phyloP scores from a whole-genome alignment of 2,329 filamentous ascomycete genomes.

The Paradendryphiella salina region DNA sequence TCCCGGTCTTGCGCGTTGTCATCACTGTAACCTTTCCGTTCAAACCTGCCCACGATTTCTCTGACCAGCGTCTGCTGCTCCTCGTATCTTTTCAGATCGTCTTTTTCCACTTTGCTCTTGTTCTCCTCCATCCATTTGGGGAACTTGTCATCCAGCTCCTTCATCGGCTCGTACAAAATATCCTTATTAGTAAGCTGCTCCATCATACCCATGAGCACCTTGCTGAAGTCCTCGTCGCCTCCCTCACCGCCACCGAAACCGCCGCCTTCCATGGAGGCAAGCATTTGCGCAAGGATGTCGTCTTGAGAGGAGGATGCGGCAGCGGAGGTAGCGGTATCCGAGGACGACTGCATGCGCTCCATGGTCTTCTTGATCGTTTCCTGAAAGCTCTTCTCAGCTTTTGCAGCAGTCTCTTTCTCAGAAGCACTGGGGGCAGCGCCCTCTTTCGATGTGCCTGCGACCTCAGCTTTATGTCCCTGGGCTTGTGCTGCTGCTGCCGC shows the following conservation, averaged over 20 bases:
- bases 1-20: conserved; percentile 79
- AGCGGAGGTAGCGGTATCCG: conserved; percentile 77
- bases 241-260: conserved; percentile 57
- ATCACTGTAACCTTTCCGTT: conserved; percentile 79
- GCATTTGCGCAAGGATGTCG: conserved; percentile 87
- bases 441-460: conserved; percentile 6
- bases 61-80: conserved; percentile 77
- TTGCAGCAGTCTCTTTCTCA: conserved; percentile 30
- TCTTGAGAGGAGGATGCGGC: conserved; percentile 65
- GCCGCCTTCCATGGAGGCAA: conserved; percentile 80
- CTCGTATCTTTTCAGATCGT: conserved; percentile 78
- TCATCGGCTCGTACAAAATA: conserved; percentile 98
- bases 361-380: conserved; percentile 93
- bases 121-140: conserved; percentile 86
- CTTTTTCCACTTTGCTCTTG: conserved; percentile 62
- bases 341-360: conserved; percentile 91
- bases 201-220: conserved; percentile 98
- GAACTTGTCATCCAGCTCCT: conserved; percentile 91
- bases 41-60: conserved; percentile 89
- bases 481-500: conserved; percentile 22
- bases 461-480: conserved; percentile 21
- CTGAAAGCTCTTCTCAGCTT: conserved; percentile 73
- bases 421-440: conserved; percentile 12
- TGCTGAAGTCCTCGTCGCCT: conserved; percentile 83
- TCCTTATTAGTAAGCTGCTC: conserved; percentile 98